Base-by-base conservation (phyloP, 306 rosid species). In the Cicer yamashitae region DNA sequence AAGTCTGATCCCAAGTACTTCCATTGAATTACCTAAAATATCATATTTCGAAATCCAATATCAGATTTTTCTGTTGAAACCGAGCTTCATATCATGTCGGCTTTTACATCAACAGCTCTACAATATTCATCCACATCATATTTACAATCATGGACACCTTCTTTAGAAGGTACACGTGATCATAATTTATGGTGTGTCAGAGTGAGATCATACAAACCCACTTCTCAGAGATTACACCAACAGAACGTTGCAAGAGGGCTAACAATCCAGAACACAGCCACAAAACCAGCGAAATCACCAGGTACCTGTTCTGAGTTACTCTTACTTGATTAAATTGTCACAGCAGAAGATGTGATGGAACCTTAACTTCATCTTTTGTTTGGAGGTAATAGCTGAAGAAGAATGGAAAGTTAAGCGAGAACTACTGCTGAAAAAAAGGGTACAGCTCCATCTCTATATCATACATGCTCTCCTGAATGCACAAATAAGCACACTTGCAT, bases 391-490 rank as follows among this genome's bases (percentile, higher is more conserved):
- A 94, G 99, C 97, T 80, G 99, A 94, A 85, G 96, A 94, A 86
- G 99, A 94, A 0, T 94, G 99, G 99, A 94, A 92, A 85, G 58
- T 81, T 77, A 94, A 94, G 87, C 79, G 99, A 78, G 97, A 83
- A 67, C 0, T 20, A 67, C 87, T 92, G 82, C 82, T 82, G 70
- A 84, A 90, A 82, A 94, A 94, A 72, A 92, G 87, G 94, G 98
- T 89, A 79, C 6, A 18, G 40, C 51, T 58, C 74, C 75, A 45
- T 38, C 58, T 70, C 48, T 61, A 43, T 59, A 11, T 69, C 65
- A 47, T 58, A 8, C 54, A 44, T 47, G 63, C 56, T 70, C 67
- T 69, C 75, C 39, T 51, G 51, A 8, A 53, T 53, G 45, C 70
- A 64, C 53, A 65, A 37, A 78, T 44, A 34, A 67, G 59, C 20